These are phyloP conservation scores for Pelargonium cotyledonis DNA, from an alignment of 441 rosid genomes.

Conservation along the genomic window DNA sequence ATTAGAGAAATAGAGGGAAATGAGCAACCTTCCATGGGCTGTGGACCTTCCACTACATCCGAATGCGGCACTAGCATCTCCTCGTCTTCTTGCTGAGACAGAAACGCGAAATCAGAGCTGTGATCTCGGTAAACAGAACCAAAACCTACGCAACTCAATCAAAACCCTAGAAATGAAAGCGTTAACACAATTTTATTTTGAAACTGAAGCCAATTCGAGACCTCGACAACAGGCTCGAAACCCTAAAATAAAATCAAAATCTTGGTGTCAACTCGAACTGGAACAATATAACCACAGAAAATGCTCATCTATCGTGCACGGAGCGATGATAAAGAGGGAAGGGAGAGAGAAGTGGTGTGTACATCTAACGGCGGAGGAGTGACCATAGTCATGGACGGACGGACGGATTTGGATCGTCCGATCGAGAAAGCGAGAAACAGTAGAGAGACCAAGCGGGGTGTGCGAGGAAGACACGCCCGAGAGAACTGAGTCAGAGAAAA, in stretches of 20 bases:
- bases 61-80: slow-evolving; percentile 96
- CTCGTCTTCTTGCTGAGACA: slow-evolving; percentile 79
- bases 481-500: slow-evolving; percentile 18
- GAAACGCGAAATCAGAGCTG: slow-evolving; percentile 29
- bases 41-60: slow-evolving; percentile 83
- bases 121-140: slow-evolving; percentile 22
- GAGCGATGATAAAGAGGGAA: neutral
- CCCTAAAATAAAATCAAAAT: slow-evolving; percentile 16
- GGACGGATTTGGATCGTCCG: slow-evolving; percentile 28
- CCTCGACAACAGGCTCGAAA: slow-evolving; percentile 16
- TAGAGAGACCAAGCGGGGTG: slow-evolving; percentile 19
- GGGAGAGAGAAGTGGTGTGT: slow-evolving; percentile 24
- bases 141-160: slow-evolving; percentile 38
- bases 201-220: slow-evolving; percentile 20
- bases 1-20: neutral
- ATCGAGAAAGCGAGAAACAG: slow-evolving; percentile 32
- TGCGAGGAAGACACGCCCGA: slow-evolving; percentile 24
- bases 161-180: neutral
- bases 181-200: neutral
- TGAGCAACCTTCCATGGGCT: slow-evolving; percentile 81
- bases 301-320: neutral
- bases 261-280: neutral
- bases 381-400: slow-evolving; percentile 62
- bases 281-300: neutral
- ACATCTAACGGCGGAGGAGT: slow-evolving; percentile 85